phyloP scores from a whole-genome alignment of 2,329 filamentous ascomycete species.

The Amylocarpus encephaloides region DNA sequence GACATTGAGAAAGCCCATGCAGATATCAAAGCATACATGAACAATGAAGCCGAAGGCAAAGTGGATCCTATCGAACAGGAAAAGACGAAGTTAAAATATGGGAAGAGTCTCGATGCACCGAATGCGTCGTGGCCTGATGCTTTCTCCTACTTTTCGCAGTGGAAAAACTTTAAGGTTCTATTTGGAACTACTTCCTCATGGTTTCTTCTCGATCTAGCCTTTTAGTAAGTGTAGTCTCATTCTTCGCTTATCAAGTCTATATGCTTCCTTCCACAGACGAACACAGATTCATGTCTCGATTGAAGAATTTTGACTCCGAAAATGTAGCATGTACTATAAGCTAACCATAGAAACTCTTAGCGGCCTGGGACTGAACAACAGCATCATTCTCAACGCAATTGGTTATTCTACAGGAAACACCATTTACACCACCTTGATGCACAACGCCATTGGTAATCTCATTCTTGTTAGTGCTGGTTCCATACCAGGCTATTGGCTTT shows the following conservation, averaged over 20 bases:
- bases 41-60: constrained; percentile 42
- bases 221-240: constrained; percentile 41
- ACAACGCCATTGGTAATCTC: constrained; percentile 69
- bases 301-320: no score
- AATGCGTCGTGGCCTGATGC: constrained; percentile 67
- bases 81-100: constrained; percentile 46
- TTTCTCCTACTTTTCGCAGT: constrained; percentile 57
- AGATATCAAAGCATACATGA: constrained; percentile 58
- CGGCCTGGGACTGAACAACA: constrained; percentile 69
- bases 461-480: constrained; percentile 72
- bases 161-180: constrained; percentile 64
- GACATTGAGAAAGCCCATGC: constrained; percentile 70
- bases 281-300: no score
- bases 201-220: constrained; percentile 71
- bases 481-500: constrained; percentile 75
- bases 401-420: constrained; percentile 59
- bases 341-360: not conserved
- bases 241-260: no score
- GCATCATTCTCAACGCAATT: constrained; percentile 63
- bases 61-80: constrained; percentile 44
- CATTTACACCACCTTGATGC: constrained; percentile 63
- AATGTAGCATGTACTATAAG: no score
- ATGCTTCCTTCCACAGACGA: not conserved
- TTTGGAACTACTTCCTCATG: constrained; percentile 73
- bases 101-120: constrained; percentile 53